Evolutionary conservation across 179 eudicot genomes (phyloP).

Genomic region (Vitellaria paradoxa): DNA sequence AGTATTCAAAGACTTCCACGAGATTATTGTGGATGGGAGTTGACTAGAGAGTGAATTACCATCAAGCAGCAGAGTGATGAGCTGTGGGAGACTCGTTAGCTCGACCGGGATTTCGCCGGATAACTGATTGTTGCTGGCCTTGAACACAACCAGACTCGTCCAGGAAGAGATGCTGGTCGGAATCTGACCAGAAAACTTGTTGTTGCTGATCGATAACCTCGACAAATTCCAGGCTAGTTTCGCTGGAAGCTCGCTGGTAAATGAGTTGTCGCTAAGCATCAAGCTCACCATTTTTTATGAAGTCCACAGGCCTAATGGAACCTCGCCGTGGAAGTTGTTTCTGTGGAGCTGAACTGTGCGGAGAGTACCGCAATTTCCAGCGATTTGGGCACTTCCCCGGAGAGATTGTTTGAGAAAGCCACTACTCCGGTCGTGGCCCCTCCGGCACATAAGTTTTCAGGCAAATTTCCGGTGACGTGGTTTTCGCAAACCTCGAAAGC

Average conservation of each 20-base stretch:
- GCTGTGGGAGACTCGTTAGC: conserved; percentile 45
- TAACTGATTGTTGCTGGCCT: conserved; percentile 61
- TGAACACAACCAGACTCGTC: conserved; percentile 40
- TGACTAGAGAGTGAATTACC: too few species aligned
- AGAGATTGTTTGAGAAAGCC: too few species aligned
- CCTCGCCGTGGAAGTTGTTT: too few species aligned
- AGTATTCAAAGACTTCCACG: conserved; percentile 55
- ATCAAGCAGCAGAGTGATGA: conserved; percentile 44
- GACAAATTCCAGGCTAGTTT: conserved; percentile 45
- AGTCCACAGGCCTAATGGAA: too few species aligned
- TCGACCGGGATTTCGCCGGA: conserved; percentile 58
- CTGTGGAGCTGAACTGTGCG: too few species aligned
- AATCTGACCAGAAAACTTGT: conserved; percentile 63
- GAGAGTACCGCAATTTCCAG: too few species aligned
- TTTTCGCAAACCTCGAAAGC: conserved; percentile 52
- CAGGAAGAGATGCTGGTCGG: conserved; percentile 46
- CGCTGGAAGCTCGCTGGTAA: conserved; percentile 61
- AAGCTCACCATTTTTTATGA: conserved; percentile 27
- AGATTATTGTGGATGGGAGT: too few species aligned
- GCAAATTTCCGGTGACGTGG: too few species aligned
- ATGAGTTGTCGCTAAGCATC: conserved; percentile 45
- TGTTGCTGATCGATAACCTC: conserved; percentile 49
- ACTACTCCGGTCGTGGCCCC: too few species aligned
- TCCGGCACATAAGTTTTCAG: too few species aligned
- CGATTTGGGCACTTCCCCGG: too few species aligned